phyloP scores from a whole-genome alignment of 2,329 filamentous ascomycete species.

The Paecilomyces formosus region DNA sequence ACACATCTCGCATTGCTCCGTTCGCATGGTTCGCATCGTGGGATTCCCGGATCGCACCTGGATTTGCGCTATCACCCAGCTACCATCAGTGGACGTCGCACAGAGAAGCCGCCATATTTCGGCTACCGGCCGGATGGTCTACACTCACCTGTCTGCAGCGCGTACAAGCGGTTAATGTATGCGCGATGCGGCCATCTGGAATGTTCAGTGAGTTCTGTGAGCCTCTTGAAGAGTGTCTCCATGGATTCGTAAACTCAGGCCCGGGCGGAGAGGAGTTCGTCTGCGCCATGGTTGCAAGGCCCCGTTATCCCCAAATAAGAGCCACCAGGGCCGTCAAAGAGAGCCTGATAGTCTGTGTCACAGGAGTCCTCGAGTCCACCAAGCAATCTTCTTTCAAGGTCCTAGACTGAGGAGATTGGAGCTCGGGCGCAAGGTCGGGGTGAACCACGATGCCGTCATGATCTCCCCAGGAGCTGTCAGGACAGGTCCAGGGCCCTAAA shows the following conservation, averaged over 20 bases:
- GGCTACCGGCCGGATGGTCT: constrained; percentile 1
- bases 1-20: constrained; percentile 86
- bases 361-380: neutral
- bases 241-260: constrained; percentile 18
- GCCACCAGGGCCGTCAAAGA: neutral
- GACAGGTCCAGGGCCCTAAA: neutral
- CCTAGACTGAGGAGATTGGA: constrained; percentile 7
- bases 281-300: constrained; percentile 13
- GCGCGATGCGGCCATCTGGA: constrained; percentile 34
- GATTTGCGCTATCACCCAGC: constrained; percentile 68
- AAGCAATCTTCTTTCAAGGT: constrained; percentile 1
- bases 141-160: constrained; percentile 42
- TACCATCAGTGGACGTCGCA: constrained; percentile 1
- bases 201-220: constrained; percentile 22
- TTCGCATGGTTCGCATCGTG: constrained; percentile 87
- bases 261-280: constrained; percentile 8
- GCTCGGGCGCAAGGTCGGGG: constrained; percentile 7
- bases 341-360: neutral
- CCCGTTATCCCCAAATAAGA: neutral
- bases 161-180: constrained; percentile 44
- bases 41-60: constrained; percentile 85
- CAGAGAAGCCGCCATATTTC: neutral
- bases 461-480: neutral
- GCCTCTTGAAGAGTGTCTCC: constrained; percentile 17
- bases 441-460: constrained; percentile 14